Evolutionary conservation across 495 filamentous ascomycete species (phyloP).

Genomic region (Cairneyella variabilis): DNA sequence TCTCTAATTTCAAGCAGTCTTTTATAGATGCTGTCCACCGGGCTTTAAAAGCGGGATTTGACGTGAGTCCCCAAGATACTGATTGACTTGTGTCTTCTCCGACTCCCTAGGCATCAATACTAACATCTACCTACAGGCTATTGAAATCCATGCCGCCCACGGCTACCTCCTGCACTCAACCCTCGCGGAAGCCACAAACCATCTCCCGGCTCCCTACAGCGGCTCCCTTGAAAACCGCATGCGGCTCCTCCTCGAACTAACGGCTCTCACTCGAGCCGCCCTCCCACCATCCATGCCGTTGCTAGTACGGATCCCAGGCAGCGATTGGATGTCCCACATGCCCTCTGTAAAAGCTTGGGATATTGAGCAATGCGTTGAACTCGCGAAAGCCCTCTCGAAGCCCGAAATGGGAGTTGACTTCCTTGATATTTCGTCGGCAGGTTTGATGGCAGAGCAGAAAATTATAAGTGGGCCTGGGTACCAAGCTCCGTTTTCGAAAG

Average conservation of each 20-base stretch:
- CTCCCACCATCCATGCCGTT: conserved; percentile 59
- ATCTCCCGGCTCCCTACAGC: conserved; percentile 57
- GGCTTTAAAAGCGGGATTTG: conserved; percentile 51
- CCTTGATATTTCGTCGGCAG: conserved; percentile 61
- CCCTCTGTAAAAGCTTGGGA: conserved; percentile 12
- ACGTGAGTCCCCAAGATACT: conserved; percentile 37
- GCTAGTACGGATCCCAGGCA: conserved; percentile 54
- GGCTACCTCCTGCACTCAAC: conserved; percentile 52
- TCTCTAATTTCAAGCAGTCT: conserved; percentile 49
- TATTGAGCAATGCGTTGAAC: conserved; percentile 33
- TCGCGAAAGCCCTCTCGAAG: conserved; percentile 39
- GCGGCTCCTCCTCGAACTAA: conserved; percentile 52
- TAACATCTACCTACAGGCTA: conserved; percentile 6
- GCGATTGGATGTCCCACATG: conserved; percentile 34
- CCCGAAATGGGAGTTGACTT: conserved; percentile 56
- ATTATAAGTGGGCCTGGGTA: conserved; percentile 54
- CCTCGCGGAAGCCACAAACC: conserved; percentile 50
- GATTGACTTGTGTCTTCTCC: no score
- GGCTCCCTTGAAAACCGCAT: conserved; percentile 59
- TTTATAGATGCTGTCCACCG: conserved; percentile 50
- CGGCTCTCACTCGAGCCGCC: conserved; percentile 42
- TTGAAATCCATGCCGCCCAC: conserved; percentile 40
- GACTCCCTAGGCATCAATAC: background rate
- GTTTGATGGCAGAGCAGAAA: conserved; percentile 53
- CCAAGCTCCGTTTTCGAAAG: conserved; percentile 41